Base-by-base conservation (phyloP, 177 flowering plant genomes). In the Vitis hybrid region DNA sequence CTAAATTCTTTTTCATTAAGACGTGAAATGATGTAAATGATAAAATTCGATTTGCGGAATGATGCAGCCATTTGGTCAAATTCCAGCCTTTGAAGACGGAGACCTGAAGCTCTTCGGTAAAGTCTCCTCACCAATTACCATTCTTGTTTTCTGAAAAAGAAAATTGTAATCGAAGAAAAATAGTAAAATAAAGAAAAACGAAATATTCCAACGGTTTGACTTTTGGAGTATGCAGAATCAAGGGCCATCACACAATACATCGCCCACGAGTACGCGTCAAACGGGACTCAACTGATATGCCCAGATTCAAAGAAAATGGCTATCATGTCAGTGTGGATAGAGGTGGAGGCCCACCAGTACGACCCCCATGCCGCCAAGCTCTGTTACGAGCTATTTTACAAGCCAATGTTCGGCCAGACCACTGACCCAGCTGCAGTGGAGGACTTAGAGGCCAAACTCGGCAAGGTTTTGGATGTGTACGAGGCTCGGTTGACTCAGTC, bases 241-340 rank as follows among this genome's bases (percentile, higher is more conserved):
- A 90, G 97, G 79, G 97, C 97, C 11, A 87, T 91, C 3, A 80
- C 82, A 0, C 71, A 70, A 50, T 84, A 91, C 83, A 66, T 91
- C 1, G 84, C 79, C 6, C 68, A 82, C 18, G 68, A 70, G 10
- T 84, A 83, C 65, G 65, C 68, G 0, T 79, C 66, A 10, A 79
- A 70, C 10, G 98, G 93, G 19, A 80, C 85, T 3, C 74, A 76
- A n/a, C 77, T 91, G 67, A 12, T 80, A 6, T 14, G 16, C 51
- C 18, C 9, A 1, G 84, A 79, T 51, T 6, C 64, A 12, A 83
- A 87, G 80, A 71, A 74, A 64, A 79, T 76, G 81, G 87, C 86
- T 0, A 29, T 51, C 0, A 3, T 63, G 15, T 3, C 53, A 0
- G 76, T 82, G 12, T 89, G 96, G 92, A 62, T 76, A 70, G 90